Base-by-base conservation (phyloP, 108 stramenopile genomes). In the Fistulifera pelliculosa region DNA sequence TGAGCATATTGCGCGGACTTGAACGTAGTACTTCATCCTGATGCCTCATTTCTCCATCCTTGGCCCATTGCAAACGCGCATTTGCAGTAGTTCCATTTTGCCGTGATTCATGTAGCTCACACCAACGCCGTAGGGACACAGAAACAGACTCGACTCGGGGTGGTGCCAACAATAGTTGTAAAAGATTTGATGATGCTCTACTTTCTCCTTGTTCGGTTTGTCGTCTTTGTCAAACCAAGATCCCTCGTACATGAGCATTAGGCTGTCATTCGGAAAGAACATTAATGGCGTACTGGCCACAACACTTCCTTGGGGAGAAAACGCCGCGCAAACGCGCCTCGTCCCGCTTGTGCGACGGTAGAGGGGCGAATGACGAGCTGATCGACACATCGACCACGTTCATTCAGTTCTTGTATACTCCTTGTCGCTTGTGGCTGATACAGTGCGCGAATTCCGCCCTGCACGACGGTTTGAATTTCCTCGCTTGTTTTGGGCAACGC, bases 41-140 rank as follows among this genome's bases (percentile, higher is more conserved):
- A 62, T 70, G 47, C 62, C 42, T 2, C 70, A 60, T 18, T 41
- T 41, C 39, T 14, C 23, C 23, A 38, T 52, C 10, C 6, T 17
- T n/a, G n/a, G 65, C 49, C 65, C 65, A 58, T 58, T 58, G 65
- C 23, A 66, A 19, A 24, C 28, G 62, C 17, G 58, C 50, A 21
- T 66, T 58, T 1, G 57, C 60, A 31, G 21, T 19, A 19, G 45
- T 27, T 21, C 22, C 40, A 42, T 35, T 17, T 60, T 15, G 2
- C 38, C 27, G 55, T 83, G 79, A 70, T 87, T 83, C 63, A 79
- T 70, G 26, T 69, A 70, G 22, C 75, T 68, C 17, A 75, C 71
- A 27, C 64, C 24, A 0, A 76, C 62, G 15, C 73, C 73, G 27
- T 60, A 71, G 2, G 80, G 80, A 18, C 71, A 62, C 5, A 81